Conservation (phyloP, 345 rosid genomes). For the Populus simonii region DNA sequence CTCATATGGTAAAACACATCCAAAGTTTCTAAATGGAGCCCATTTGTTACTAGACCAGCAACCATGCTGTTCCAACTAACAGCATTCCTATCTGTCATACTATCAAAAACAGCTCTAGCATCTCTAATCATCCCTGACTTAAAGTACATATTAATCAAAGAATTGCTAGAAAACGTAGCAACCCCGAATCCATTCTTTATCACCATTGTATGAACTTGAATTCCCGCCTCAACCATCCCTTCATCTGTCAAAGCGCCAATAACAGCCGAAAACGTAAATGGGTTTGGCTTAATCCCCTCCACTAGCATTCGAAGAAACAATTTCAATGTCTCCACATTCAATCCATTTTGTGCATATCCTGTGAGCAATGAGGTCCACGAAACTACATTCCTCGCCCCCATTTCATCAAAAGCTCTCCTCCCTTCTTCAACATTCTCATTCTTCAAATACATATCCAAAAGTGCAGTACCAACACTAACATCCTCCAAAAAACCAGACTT, state of each 20-base stretch:
- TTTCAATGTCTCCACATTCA: constrained; percentile 41
- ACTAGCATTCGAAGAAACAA: constrained; percentile 52
- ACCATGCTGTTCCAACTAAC: constrained; percentile 83
- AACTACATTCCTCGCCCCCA: constrained; percentile 66
- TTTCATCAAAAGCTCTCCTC: constrained; percentile 55
- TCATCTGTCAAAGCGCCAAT: constrained; percentile 62
- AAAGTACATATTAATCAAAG: constrained; percentile 67
- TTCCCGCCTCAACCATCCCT: constrained; percentile 46
- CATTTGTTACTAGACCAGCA: constrained; percentile 56
- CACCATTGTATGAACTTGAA: constrained; percentile 53
- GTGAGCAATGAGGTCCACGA: constrained; percentile 85
- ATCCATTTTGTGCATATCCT: constrained; percentile 53
- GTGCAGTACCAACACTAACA: constrained; percentile 74
- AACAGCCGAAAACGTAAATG: constrained; percentile 60
- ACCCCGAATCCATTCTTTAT: constrained; percentile 59
- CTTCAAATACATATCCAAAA: constrained; percentile 76
- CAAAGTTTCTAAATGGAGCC: constrained; percentile 58
- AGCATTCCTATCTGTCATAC: constrained; percentile 44
- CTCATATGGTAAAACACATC: constrained; percentile 55
- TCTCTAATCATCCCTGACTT: constrained; percentile 52
- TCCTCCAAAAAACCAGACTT: constrained; percentile 59
- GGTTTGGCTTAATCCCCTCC: constrained; percentile 60
- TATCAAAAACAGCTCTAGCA: constrained; percentile 60
- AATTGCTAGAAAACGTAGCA: constrained; percentile 49
- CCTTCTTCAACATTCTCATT: constrained; percentile 49